Percentiles rank a stretch among this genome's conserved stretches.
Evolutionary conservation across 495 filamentous ascomycete species (phyloP).

Genomic region (Neurospora intermedia): DNA sequence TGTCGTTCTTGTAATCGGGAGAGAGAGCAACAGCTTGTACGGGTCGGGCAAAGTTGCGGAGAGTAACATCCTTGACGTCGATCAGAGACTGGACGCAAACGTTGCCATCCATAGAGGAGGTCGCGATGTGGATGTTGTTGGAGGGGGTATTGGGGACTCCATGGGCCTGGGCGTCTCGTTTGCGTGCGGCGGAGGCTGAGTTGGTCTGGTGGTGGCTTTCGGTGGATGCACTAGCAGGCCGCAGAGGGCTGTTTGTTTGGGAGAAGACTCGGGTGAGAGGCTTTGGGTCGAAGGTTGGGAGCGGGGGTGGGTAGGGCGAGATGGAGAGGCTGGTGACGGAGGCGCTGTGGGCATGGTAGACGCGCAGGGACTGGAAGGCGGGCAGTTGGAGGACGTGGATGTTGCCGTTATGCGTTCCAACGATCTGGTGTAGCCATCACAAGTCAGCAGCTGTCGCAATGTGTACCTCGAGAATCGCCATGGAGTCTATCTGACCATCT

Average conservation of each 20-base stretch:
- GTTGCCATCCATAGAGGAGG: conserved; percentile 90
- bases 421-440: conserved; percentile 44
- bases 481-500: conserved; percentile 57
- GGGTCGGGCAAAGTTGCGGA: conserved; percentile 89
- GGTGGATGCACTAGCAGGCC: conserved; percentile 28
- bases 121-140: conserved; percentile 84
- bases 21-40: conserved; percentile 84
- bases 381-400: conserved; percentile 83
- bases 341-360: conserved; percentile 85
- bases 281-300: conserved; percentile 48
- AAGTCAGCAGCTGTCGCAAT: neutral
- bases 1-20: conserved; percentile 82
- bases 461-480: neutral
- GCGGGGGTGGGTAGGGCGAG: conserved; percentile 76
- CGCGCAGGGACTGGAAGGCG: conserved; percentile 62
- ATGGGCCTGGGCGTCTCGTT: conserved; percentile 30
- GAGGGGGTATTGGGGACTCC: conserved; percentile 57
- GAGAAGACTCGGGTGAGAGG: conserved; percentile 34
- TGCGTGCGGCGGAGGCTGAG: conserved; percentile 37
- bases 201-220: conserved; percentile 35
- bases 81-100: conserved; percentile 79
- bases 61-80: conserved; percentile 61
- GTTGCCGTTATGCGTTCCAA: conserved; percentile 95
- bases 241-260: conserved; percentile 28
- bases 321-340: conserved; percentile 83